These are phyloP conservation scores for Cytospora chrysosperma DNA, from an alignment of 2,329 filamentous ascomycete genomes.

Conservation along the genomic window DNA sequence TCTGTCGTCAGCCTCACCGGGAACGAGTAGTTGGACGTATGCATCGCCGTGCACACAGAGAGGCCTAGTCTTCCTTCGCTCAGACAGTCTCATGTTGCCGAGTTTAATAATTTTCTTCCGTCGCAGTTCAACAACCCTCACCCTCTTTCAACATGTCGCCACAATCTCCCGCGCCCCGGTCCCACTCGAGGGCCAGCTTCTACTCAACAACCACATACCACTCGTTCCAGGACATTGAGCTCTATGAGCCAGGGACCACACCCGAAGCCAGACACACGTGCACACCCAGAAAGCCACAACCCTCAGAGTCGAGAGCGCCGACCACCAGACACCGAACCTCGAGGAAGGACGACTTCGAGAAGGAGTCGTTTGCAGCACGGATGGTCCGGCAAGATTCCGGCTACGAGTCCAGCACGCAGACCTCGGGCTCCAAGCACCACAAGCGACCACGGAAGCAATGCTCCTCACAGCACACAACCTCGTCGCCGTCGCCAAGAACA, in stretches of 20 bases:
- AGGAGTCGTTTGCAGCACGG: slow-evolving; percentile 35
- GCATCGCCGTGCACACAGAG: not conserved
- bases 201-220: slow-evolving; percentile 53
- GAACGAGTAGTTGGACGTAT: not conserved
- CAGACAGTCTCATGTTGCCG: not conserved
- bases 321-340: slow-evolving; percentile 8
- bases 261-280: slow-evolving; percentile 29
- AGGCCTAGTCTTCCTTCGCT: not conserved
- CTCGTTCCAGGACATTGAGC: slow-evolving; percentile 52
- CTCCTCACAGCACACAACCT: slow-evolving; percentile 28
- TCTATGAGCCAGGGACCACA: slow-evolving; percentile 40
- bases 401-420: slow-evolving; percentile 50
- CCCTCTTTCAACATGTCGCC: slow-evolving; percentile 13
- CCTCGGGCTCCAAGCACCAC: slow-evolving; percentile 39
- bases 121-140: not conserved
- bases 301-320: slow-evolving; percentile 4
- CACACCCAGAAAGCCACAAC: slow-evolving; percentile 23
- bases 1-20: slow-evolving; percentile 4
- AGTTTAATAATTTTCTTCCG: not conserved
- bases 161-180: slow-evolving; percentile 21
- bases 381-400: slow-evolving; percentile 60
- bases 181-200: slow-evolving; percentile 41
- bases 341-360: slow-evolving; percentile 30
- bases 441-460: slow-evolving; percentile 30
- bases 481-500: slow-evolving; percentile 30